Base-by-base conservation (phyloP, 2,329 filamentous ascomycete genomes). In the Chaetomiaceae sp. region DNA sequence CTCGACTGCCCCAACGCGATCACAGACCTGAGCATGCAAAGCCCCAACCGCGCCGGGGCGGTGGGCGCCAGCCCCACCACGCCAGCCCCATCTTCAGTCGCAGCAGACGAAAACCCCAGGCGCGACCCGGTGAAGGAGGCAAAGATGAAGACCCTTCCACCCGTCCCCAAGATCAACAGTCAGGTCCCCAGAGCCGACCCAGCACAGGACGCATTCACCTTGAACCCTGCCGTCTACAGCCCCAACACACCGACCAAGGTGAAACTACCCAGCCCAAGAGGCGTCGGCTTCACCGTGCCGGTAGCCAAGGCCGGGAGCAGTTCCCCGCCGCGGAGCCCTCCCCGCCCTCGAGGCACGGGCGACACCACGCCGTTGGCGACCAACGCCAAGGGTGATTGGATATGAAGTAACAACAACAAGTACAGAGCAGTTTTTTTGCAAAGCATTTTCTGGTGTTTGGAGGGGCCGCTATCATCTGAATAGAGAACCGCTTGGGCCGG, bases 151-250 rank as follows among this genome's bases (percentile, higher is more conserved):
- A 65, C 58, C 3, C 61, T 72, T 3, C 70, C 73, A 8, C 66
- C 72, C 0, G 65, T 70, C 6, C 69, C 71, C 13, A 57, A 31
- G n/a, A 45, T 56, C 33, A 46, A 55, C 25, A 44, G 46, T 37
- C 58, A 63, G 30, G 35, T 48, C 3, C 55, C 60, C 8, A 53
- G 58, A 8, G 49, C 61, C 12, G 54, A 59, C 35, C 53, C 45
- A 12, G 56, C 51, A 30, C 34, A 61, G 14, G 62, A 66, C 3
- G 62, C 65, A 12, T 59, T 68, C 25, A 74, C 70, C 1, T 67
- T 82, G 3, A 79, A 72, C 51, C 74, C 79, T 3, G 69, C 72
- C 1, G 75, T 81, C 4, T 82, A 82, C 61, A 71, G 67, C 49
- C 74, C 76, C 0, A 63, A 68, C 19, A 71, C 65, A 46, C 58